A percentile compares a stretch with the other conserved stretches of the same genome.
These are phyloP conservation scores for Phytopythium oedochilum DNA, from an alignment of 352 stramenopile genomes.

Conservation along the genomic window DNA sequence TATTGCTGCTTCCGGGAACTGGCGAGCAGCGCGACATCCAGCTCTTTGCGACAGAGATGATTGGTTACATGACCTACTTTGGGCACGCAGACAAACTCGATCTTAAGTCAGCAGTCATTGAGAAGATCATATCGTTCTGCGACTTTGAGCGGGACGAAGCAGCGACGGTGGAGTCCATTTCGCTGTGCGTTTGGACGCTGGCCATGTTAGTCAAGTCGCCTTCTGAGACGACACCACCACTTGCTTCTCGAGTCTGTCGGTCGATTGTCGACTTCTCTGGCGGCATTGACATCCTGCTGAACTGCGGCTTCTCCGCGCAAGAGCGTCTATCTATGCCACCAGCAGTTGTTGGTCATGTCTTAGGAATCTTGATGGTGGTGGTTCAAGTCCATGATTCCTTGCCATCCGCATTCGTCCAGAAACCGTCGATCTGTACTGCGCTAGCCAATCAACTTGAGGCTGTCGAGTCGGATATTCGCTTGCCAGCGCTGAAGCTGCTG, in stretches of 20 bases:
- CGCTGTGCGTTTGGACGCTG: slow-evolving; percentile 37
- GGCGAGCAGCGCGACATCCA: slow-evolving; percentile 30
- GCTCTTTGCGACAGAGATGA: slow-evolving; percentile 55
- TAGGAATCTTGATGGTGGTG: slow-evolving; percentile 32
- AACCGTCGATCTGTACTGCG: slow-evolving; percentile 32
- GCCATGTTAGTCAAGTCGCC: slow-evolving; percentile 28
- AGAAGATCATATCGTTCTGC: slow-evolving; percentile 35
- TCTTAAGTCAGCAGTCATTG: slow-evolving; percentile 25
- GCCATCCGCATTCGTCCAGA: neutral
- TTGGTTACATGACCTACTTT: slow-evolving; percentile 62
- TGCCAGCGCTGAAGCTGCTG: slow-evolving; percentile 39
- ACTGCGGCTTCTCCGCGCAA: slow-evolving; percentile 26
- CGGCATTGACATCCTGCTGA: slow-evolving; percentile 31
- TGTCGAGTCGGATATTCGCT: slow-evolving; percentile 41
- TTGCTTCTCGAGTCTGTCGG: slow-evolving; percentile 3
- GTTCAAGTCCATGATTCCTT: slow-evolving; percentile 9
- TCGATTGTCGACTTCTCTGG: slow-evolving; percentile 28
- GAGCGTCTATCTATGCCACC: slow-evolving; percentile 22
- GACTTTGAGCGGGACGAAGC: slow-evolving; percentile 23
- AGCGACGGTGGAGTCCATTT: slow-evolving; percentile 26
- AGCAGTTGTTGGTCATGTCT: slow-evolving; percentile 30
- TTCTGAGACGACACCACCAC: neutral
- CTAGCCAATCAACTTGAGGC: slow-evolving; percentile 42
- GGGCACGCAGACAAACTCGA: slow-evolving; percentile 30
- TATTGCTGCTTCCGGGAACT: slow-evolving; percentile 25